These are phyloP conservation scores for Skeletonema tropicum DNA, from an alignment of 108 stramenopile species.

Conservation along the genomic window DNA sequence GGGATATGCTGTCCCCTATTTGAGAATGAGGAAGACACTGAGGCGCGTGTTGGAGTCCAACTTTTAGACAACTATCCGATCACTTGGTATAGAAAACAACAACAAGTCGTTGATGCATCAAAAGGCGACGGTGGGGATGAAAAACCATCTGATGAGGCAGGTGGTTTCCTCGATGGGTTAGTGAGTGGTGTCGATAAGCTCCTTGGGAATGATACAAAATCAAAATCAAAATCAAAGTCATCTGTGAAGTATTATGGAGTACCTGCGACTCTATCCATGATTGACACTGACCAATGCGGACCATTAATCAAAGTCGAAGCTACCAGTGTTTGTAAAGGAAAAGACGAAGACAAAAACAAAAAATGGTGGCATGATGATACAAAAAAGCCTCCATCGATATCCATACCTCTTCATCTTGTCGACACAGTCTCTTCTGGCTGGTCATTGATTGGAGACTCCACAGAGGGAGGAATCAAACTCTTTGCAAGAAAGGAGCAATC, in stretches of 20 bases:
- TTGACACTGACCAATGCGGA: conserved; percentile 39
- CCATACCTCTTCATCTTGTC: conserved; percentile 27
- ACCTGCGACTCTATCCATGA: conserved; percentile 19
- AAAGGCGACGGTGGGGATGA: background rate
- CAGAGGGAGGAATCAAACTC: conserved; percentile 31
- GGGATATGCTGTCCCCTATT: conserved; percentile 42
- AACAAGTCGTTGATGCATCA: conserved; percentile 7
- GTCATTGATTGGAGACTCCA: conserved; percentile 24
- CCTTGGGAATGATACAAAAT: background rate
- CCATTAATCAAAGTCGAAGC: conserved; percentile 22
- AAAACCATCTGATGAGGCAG: background rate
- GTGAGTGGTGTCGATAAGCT: conserved; percentile 23
- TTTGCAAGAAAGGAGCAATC: background rate
- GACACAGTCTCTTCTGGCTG: conserved; percentile 23
- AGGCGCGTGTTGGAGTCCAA: conserved; percentile 14
- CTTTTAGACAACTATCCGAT: conserved; percentile 33
- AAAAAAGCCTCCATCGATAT: conserved; percentile 6
- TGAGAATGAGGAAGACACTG: conserved; percentile 30
- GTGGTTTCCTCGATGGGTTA: conserved; percentile 31
- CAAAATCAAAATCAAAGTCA: conserved; percentile 11
- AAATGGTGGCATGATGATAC: conserved; percentile 8
- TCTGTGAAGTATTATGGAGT: conserved; percentile 27
- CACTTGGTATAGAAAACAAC: conserved; percentile 35
- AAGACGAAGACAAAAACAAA: background rate
- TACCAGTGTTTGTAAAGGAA: background rate